phyloP scores from a whole-genome alignment of 2,329 filamentous ascomycete genomes.

The Thelonectria discophora region DNA sequence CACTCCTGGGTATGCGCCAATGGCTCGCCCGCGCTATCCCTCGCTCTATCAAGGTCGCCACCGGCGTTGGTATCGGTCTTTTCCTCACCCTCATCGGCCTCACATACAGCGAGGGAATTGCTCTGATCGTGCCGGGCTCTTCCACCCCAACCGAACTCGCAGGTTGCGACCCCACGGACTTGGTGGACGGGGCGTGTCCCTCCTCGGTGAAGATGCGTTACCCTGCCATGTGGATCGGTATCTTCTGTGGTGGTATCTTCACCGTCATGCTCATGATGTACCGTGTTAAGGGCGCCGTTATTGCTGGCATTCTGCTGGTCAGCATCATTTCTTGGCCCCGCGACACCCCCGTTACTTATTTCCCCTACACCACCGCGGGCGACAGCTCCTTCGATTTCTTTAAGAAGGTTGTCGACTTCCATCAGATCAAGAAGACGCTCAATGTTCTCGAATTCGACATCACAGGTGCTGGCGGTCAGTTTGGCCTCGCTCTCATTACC shows the following conservation, averaged over 20 bases:
- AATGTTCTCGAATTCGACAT: constrained; percentile 80
- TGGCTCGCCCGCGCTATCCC: constrained; percentile 89
- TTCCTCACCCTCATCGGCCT: constrained; percentile 81
- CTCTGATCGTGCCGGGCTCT: constrained; percentile 74
- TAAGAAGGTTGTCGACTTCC: constrained; percentile 86
- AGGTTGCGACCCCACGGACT: constrained; percentile 62
- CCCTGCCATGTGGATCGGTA: constrained; percentile 86
- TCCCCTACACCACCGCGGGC: constrained; percentile 76
- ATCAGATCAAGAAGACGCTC: constrained; percentile 75
- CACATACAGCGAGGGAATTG: constrained; percentile 85
- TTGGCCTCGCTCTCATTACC: constrained; percentile 84
- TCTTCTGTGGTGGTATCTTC: constrained; percentile 84
- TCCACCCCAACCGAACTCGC: constrained; percentile 78
- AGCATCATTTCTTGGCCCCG: constrained; percentile 91
- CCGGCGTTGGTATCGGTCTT: constrained; percentile 84
- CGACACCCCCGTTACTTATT: constrained; percentile 78
- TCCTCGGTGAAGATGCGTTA: constrained; percentile 78
- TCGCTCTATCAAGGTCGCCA: constrained; percentile 85
- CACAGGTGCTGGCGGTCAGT: constrained; percentile 73
- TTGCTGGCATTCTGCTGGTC: constrained; percentile 82
- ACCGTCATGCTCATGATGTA: constrained; percentile 86
- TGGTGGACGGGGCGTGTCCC: constrained; percentile 66
- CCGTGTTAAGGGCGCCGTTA: constrained; percentile 86
- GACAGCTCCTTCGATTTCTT: constrained; percentile 83
- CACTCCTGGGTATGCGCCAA: constrained; percentile 82